Evolutionary conservation across 2,329 filamentous ascomycete genomes (phyloP).

Genomic region (Epichloe gansuensis): DNA sequence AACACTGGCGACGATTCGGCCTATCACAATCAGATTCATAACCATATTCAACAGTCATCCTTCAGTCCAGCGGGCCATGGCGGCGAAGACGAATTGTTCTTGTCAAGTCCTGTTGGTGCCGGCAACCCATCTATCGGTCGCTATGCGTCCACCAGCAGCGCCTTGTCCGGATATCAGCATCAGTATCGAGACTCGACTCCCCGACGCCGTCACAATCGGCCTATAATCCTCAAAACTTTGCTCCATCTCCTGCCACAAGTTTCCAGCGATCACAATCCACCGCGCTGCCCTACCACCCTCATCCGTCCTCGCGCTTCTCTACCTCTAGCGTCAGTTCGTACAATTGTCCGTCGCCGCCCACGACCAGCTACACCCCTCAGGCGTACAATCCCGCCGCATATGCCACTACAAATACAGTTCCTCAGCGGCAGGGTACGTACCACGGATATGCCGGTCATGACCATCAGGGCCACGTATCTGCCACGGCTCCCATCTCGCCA

Average conservation of each 20-base stretch:
- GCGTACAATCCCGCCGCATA: constrained; percentile 51
- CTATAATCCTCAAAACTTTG: constrained; percentile 64
- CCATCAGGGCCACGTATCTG: constrained; percentile 28
- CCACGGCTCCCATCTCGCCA: constrained; percentile 22
- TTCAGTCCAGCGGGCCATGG: constrained; percentile 1
- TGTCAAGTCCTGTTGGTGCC: constrained; percentile 32
- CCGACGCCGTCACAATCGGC: constrained; percentile 31
- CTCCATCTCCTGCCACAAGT: constrained; percentile 15
- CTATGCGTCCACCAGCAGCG: constrained; percentile 31
- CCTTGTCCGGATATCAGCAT: constrained; percentile 40
- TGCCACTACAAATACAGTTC: constrained; percentile 29
- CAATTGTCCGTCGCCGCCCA: constrained; percentile 23
- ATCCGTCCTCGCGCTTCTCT: constrained; percentile 26
- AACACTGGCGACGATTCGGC: constrained; percentile 61
- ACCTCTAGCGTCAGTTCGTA: constrained; percentile 21
- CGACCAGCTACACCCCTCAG: constrained; percentile 35
- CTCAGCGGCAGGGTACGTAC: constrained; percentile 40
- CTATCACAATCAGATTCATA: constrained; percentile 32
- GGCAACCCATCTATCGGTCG: constrained; percentile 14
- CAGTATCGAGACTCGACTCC: constrained; percentile 35
- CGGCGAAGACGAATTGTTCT: constrained; percentile 51
- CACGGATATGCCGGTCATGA: constrained; percentile 33
- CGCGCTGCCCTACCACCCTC: constrained; percentile 37
- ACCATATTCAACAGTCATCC: constrained; percentile 11
- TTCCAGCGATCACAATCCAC: constrained; percentile 38